These are phyloP conservation scores for Cyclotella atomus DNA, from an alignment of 108 stramenopile genomes.

Conservation along the genomic window DNA sequence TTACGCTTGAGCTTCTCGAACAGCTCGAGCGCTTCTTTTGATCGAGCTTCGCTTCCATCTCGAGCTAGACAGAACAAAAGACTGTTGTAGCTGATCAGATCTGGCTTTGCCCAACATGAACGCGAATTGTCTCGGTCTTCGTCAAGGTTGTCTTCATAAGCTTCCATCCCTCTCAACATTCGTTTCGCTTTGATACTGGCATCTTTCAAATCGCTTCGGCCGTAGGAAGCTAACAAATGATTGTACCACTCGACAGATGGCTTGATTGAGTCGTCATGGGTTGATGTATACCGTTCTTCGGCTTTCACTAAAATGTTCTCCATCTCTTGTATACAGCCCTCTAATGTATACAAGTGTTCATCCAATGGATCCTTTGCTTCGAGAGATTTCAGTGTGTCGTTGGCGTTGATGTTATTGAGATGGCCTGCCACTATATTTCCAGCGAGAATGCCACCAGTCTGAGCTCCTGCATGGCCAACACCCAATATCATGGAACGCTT, in stretches of 20 bases:
- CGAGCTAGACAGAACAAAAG: conserved; percentile 56
- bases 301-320: conserved; percentile 31
- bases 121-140: not conserved
- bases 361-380: not conserved
- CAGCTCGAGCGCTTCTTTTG: conserved; percentile 47
- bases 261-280: conserved; percentile 31
- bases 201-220: conserved; percentile 53
- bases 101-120: conserved; percentile 49
- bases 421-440: not conserved
- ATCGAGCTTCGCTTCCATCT: conserved; percentile 18
- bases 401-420: conserved; percentile 3
- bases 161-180: conserved; percentile 45
- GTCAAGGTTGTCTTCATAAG: not conserved
- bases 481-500: conserved; percentile 36
- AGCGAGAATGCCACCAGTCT: not conserved
- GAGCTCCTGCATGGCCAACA: conserved; percentile 1
- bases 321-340: conserved; percentile 39
- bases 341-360: conserved; percentile 19
- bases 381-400: conserved; percentile 15
- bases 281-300: conserved; percentile 19
- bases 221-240: conserved; percentile 73
- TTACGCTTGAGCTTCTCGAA: conserved; percentile 41
- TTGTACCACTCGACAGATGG: conserved; percentile 56
- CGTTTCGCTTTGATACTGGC: conserved; percentile 13
- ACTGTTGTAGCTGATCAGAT: conserved; percentile 73